Evolutionary conservation across 73 alveolate species (phyloP).

Genomic region (Paramecium bursaria): DNA sequence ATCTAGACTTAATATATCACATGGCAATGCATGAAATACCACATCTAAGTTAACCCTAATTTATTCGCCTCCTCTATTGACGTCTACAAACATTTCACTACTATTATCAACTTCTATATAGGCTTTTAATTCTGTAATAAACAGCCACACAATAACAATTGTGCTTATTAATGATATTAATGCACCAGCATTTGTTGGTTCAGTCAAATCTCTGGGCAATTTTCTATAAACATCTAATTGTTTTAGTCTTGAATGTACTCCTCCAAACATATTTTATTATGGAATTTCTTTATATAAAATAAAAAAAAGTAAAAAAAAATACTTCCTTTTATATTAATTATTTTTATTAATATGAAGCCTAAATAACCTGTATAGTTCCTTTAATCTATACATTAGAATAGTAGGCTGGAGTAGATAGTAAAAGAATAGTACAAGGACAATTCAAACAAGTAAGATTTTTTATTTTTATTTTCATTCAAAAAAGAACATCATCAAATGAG

Average conservation of each 20-base stretch:
- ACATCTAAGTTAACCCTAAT: constrained; percentile 91
- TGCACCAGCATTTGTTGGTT: constrained; percentile 95
- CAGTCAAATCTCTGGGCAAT: constrained; percentile 92
- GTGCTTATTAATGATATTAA: constrained; percentile 91
- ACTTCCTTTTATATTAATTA: no score
- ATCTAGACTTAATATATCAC: constrained; percentile 95
- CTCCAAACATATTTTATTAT: constrained; percentile 34
- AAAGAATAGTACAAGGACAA: no score
- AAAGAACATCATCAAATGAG: no score
- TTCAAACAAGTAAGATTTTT: no score
- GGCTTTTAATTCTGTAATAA: constrained; percentile 87
- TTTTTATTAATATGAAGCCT: no score
- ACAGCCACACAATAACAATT: constrained; percentile 82
- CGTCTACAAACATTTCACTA: constrained; percentile 88
- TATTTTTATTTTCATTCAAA: no score
- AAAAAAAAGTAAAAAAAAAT: no score
- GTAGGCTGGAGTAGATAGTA: no score
- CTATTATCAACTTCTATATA: constrained; percentile 79
- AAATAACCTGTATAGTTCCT: no score
- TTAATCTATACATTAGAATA: no score
- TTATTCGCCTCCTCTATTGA: constrained; percentile 85
- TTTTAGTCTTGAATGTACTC: constrained; percentile 70
- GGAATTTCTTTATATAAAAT: no score
- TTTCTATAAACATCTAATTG: constrained; percentile 74
- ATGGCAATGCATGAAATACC: constrained; percentile 91